Percentiles rank a stretch among this genome's conserved stretches.
phyloP scores from a whole-genome alignment of 2,329 filamentous ascomycete genomes.

The Blumeria graminis region DNA sequence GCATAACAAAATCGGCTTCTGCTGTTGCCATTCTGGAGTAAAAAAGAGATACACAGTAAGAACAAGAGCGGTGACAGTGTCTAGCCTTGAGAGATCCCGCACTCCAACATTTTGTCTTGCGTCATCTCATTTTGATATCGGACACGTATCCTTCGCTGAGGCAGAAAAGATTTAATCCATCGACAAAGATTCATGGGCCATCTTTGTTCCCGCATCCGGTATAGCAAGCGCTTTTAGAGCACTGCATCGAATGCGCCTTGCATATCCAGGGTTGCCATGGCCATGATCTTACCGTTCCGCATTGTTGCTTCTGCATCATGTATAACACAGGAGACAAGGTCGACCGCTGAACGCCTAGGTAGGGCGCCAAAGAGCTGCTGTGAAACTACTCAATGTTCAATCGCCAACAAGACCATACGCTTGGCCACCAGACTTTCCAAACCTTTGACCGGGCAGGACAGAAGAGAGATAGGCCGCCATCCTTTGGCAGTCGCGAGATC shows the following conservation, averaged over 20 bases:
- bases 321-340: background rate
- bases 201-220: background rate
- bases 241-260: background rate
- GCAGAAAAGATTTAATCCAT: background rate
- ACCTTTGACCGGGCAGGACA: background rate
- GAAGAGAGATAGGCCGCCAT: background rate
- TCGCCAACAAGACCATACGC: background rate
- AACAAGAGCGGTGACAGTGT: background rate
- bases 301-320: background rate
- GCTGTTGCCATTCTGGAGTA: no score
- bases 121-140: background rate
- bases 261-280: background rate
- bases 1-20: no score
- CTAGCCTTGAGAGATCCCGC: background rate
- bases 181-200: background rate
- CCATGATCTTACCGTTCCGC: background rate
- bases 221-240: background rate
- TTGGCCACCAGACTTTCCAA: background rate
- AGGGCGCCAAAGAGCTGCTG: background rate
- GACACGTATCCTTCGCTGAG: background rate
- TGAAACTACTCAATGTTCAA: background rate
- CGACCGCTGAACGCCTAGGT: background rate
- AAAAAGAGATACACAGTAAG: no score
- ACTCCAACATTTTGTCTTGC: background rate
- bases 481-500: background rate